phyloP scores from a whole-genome alignment of 768 basidiomycete species.

The Mycena sanguinolenta region DNA sequence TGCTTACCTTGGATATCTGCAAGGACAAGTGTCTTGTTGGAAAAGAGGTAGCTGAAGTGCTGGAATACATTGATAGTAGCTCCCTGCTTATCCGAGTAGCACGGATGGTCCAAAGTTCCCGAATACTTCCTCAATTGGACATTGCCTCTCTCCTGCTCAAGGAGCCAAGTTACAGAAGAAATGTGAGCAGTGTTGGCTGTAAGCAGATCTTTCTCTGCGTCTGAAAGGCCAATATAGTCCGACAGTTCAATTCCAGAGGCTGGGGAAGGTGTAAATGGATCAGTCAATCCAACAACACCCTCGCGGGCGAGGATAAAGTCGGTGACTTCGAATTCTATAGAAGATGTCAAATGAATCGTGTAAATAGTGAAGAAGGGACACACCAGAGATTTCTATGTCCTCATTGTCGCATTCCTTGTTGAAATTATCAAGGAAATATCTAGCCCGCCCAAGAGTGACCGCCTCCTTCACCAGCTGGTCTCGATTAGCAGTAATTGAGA shows the following conservation, averaged over 20 bases:
- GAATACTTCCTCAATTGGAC: neutral
- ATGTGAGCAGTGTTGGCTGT: neutral
- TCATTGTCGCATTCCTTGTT: no score
- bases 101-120: neutral
- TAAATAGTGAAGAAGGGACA: neutral
- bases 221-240: slow-evolving; percentile 2
- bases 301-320: slow-evolving; percentile 12
- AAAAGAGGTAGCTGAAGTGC: slow-evolving; percentile 4
- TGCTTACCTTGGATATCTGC: no score
- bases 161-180: neutral
- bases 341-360: neutral
- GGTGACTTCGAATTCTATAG: no score
- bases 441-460: neutral
- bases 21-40: no score
- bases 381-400: neutral
- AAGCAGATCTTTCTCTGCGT: neutral
- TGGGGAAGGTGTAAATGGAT: slow-evolving; percentile 1
- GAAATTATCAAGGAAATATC: neutral
- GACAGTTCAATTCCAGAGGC: slow-evolving; percentile 4
- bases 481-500: neutral
- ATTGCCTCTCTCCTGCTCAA: neutral
- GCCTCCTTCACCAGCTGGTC: neutral
- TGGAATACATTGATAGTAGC: slow-evolving; percentile 10
- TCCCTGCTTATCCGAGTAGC: slow-evolving; percentile 6
- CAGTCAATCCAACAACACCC: neutral